Base-by-base conservation (phyloP, 148 eudicot genomes). In the Persicaria maculosa region DNA sequence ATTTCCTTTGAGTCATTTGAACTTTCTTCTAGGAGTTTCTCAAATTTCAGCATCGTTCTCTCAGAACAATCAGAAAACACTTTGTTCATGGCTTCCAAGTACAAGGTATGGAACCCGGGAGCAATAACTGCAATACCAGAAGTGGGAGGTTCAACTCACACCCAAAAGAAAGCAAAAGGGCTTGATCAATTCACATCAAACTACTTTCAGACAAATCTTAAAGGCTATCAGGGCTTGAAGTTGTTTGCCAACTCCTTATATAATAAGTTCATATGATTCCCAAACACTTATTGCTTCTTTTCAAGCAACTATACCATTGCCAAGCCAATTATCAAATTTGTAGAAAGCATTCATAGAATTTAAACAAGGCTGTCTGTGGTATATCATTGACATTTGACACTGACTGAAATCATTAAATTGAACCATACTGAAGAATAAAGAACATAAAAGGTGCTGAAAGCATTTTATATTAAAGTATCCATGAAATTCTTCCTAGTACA, bases 81-180 rank as follows among this genome's bases (percentile, higher is more conserved):
- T 78, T 81, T 89, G 69, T 82, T 88, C 99, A 96, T 96, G n/a
- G 97, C 87, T 81, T 96, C 97, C 91, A 96, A 78, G 87, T 90
- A 96, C 79, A 89, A 82, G 74, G 97, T 75, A 83, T 96, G 99
- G 74, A 96, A 96, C 54, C 91, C 99, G 72, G 99, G 97, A 74
- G 99, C 94, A 86, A 92, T 89, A 84, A 96, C 99, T 96, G 97
- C 79, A 80, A 76, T 50, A 17, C 15, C 36, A 48, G 62, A 5
- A 69, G 47, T 47, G 36, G 15, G 57, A 68, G 44, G 19, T 71
- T 40, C 8, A 52, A 58, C 17, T 50, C 78, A 65, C 4, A 72
- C 11, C 12, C 9, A 77, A 61, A 55, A 71, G 58, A 74, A 44
- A 52, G 46, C n/a, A 57, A 46, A 48, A 61, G 40, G 40, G 14